phyloP scores from a whole-genome alignment of 192 early-diverging fungal species.

The Radiomyces spectabilis region DNA sequence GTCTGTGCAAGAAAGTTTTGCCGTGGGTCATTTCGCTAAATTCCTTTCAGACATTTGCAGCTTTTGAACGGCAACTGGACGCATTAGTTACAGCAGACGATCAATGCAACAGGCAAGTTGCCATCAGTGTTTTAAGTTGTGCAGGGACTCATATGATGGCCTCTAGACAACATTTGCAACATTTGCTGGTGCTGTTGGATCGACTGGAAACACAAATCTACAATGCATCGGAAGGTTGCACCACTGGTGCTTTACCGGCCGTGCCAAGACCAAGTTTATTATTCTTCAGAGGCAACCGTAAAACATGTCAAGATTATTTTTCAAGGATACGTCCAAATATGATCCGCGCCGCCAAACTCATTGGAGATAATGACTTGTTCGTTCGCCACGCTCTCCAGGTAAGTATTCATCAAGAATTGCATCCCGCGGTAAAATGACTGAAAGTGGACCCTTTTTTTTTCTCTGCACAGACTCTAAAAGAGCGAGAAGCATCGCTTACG shows the following conservation, averaged over 20 bases:
- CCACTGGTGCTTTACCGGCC: slow-evolving; percentile 43
- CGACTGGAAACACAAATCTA: slow-evolving; percentile 67
- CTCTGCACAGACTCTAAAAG: not conserved
- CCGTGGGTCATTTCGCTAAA: not conserved
- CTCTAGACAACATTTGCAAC: slow-evolving; percentile 16
- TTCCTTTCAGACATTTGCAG: slow-evolving; percentile 37
- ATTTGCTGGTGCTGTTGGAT: slow-evolving; percentile 56
- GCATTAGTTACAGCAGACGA: slow-evolving; percentile 7
- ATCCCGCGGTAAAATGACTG: too few relatives aligned
- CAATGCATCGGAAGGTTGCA: slow-evolving; percentile 54
- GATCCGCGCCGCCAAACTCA: slow-evolving; percentile 40
- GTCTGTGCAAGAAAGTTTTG: not conserved
- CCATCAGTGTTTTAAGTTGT: too few relatives aligned
- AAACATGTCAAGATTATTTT: slow-evolving; percentile 77
- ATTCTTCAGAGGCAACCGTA: slow-evolving; percentile 68
- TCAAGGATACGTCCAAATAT: slow-evolving; percentile 45
- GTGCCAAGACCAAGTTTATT: slow-evolving; percentile 53
- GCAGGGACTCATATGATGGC: not conserved
- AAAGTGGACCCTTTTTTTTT: too few relatives aligned
- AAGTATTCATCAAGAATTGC: slow-evolving; percentile 5
- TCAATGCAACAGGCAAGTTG: too few relatives aligned
- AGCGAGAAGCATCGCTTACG: slow-evolving; percentile 2
- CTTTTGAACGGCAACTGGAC: slow-evolving; percentile 38
- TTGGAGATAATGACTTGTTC: slow-evolving; percentile 32
- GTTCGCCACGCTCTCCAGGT: slow-evolving; percentile 32